Conservation (phyloP, 441 rosid genomes). For the Raphanus hybrid region DNA sequence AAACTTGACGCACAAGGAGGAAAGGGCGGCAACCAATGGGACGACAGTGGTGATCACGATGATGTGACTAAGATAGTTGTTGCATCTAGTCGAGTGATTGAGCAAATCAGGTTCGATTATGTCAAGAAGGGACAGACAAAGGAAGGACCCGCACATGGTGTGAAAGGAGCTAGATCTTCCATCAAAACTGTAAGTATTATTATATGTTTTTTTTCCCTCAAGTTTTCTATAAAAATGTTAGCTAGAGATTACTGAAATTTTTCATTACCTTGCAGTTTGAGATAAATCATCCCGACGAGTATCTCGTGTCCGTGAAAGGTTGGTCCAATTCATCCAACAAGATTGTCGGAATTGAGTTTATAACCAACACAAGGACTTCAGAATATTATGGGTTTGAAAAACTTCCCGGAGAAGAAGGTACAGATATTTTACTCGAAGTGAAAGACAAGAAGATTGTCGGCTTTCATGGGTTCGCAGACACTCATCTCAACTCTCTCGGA, state of each 20-base stretch:
- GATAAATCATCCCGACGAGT: conserved; percentile 7
- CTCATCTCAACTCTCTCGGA: conserved; percentile 32
- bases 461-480: conserved; percentile 26
- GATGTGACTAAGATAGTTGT: conserved; percentile 22
- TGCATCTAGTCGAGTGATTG: background rate
- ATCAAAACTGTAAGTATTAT: background rate
- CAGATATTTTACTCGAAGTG: conserved; percentile 27
- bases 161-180: background rate
- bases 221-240: too few species aligned
- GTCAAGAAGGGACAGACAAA: conserved; percentile 10
- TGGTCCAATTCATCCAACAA: conserved; percentile 10
- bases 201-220: background rate
- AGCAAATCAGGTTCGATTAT: conserved; percentile 28
- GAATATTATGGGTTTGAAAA: background rate
- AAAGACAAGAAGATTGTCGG: conserved; percentile 38
- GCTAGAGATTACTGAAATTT: background rate
- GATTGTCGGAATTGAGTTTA: conserved; percentile 20
- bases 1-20: conserved; percentile 34
- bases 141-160: conserved; percentile 14
- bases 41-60: conserved; percentile 30
- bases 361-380: conserved; percentile 22
- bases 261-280: conserved; percentile 11
- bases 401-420: conserved; percentile 6
- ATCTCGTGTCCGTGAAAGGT: conserved; percentile 29
- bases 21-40: conserved; percentile 30